These are phyloP conservation scores for Eimeria brunetti DNA, from an alignment of 169 alveolate species.

Conservation along the genomic window DNA sequence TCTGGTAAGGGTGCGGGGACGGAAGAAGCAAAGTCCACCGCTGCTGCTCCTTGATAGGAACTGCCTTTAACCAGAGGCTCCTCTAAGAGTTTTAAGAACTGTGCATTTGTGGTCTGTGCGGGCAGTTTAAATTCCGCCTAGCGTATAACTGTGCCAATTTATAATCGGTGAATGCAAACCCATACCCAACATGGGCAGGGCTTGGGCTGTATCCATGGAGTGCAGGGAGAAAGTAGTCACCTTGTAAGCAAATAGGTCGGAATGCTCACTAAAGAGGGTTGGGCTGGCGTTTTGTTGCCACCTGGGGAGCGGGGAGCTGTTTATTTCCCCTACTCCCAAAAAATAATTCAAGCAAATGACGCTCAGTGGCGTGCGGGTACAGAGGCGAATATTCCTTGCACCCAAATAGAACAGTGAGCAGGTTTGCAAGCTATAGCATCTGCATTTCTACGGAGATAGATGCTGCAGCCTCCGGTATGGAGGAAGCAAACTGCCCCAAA, in stretches of 20 bases:
- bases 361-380: neutral
- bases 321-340: neutral
- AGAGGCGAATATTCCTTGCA: neutral
- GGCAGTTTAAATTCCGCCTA: neutral
- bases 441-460: neutral
- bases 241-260: neutral
- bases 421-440: neutral
- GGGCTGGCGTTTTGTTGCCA: neutral
- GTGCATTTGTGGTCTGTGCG: neutral
- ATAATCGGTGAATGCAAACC: neutral
- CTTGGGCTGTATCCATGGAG: neutral
- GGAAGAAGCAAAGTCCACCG: slow-evolving; percentile 4
- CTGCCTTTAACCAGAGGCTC: neutral
- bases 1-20: slow-evolving; percentile 6
- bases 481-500: neutral
- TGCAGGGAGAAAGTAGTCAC: neutral
- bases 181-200: neutral
- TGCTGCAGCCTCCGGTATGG: neutral
- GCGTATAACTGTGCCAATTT: neutral
- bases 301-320: neutral
- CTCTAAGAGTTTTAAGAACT: neutral
- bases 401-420: neutral
- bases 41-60: slow-evolving; percentile 24
- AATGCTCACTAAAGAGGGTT: neutral
- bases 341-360: neutral